Percentiles rank a stretch among this genome's conserved stretches.
Conservation (phyloP, 2,329 filamentous ascomycete species). For the Ilyonectria mors-panacis region DNA sequence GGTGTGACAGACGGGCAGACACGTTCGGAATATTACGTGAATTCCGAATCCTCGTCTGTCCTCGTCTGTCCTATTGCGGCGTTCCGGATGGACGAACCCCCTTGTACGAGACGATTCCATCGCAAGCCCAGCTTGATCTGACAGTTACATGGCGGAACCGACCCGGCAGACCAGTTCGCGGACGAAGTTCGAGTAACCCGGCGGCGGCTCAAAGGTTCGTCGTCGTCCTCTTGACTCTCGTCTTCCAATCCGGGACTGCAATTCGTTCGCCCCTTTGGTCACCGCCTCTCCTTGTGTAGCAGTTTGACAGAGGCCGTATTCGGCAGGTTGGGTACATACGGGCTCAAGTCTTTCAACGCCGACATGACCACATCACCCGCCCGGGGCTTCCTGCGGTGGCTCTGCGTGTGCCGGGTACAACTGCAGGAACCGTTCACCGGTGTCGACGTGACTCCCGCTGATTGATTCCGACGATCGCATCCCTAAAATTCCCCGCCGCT, state of each 20-base stretch:
- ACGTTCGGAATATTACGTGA: constrained; percentile 21
- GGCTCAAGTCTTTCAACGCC: constrained; percentile 5
- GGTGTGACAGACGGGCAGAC: constrained; percentile 23
- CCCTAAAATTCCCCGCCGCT: background rate
- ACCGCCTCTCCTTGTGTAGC: constrained; percentile 39
- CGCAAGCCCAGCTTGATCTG: constrained; percentile 32
- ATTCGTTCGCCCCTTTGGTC: background rate
- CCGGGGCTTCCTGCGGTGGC: constrained; percentile 11
- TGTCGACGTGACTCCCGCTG: background rate
- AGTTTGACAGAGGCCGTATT: constrained; percentile 36
- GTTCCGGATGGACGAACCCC: background rate
- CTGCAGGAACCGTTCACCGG: constrained; percentile 26
- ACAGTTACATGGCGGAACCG: constrained; percentile 27
- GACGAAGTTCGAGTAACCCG: constrained; percentile 10
- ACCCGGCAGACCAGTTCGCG: constrained; percentile 18
- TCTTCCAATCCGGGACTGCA: background rate
- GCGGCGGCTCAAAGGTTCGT: constrained; percentile 5
- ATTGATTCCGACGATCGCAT: constrained; percentile 1
- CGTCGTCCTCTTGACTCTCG: background rate
- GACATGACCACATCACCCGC: background rate
- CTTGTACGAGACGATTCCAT: constrained; percentile 18
- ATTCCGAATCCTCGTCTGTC: constrained; percentile 23
- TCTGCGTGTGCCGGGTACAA: constrained; percentile 13
- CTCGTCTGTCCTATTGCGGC: constrained; percentile 4
- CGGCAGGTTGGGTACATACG: constrained; percentile 23